A percentile compares a stretch with the other conserved stretches of the same genome.
Evolutionary conservation across 352 stramenopile genomes (phyloP).

Genomic region (Phytophthora podocarpi): DNA sequence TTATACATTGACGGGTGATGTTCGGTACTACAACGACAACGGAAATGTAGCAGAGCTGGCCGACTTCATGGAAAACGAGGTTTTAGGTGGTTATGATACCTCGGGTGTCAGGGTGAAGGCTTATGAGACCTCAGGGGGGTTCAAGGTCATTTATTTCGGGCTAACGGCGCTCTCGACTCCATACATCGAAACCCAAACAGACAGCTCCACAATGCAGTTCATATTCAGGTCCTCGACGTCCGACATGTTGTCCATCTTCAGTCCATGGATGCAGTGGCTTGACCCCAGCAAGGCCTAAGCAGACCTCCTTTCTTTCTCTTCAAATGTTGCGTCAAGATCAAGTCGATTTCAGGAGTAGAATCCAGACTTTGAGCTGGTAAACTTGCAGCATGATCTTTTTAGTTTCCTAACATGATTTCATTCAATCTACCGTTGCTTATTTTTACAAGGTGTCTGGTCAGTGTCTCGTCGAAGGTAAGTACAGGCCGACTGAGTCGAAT

Average conservation of each 20-base stretch:
- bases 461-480: too few species aligned
- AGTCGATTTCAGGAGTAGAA: neutral
- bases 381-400: neutral
- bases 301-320: neutral
- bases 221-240: neutral
- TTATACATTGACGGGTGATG: neutral
- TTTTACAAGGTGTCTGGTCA: too few species aligned
- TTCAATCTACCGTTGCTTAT: too few species aligned
- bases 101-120: slow-evolving; percentile 4
- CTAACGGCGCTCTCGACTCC: neutral
- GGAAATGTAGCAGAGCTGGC: slow-evolving; percentile 5
- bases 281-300: neutral
- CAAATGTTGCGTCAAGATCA: neutral
- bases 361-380: too few species aligned
- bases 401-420: too few species aligned
- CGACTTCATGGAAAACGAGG: slow-evolving; percentile 17
- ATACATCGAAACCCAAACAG: neutral
- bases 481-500: too few species aligned
- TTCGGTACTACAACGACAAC: slow-evolving; percentile 10
- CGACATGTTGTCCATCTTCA: neutral
- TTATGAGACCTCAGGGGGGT: neutral
- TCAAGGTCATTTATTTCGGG: slow-evolving; percentile 11
- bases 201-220: neutral
- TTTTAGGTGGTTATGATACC: slow-evolving; percentile 11
- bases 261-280: neutral